Base-by-base conservation (phyloP, 2,329 filamentous ascomycete genomes). In the Talaromyces amestolkiae region DNA sequence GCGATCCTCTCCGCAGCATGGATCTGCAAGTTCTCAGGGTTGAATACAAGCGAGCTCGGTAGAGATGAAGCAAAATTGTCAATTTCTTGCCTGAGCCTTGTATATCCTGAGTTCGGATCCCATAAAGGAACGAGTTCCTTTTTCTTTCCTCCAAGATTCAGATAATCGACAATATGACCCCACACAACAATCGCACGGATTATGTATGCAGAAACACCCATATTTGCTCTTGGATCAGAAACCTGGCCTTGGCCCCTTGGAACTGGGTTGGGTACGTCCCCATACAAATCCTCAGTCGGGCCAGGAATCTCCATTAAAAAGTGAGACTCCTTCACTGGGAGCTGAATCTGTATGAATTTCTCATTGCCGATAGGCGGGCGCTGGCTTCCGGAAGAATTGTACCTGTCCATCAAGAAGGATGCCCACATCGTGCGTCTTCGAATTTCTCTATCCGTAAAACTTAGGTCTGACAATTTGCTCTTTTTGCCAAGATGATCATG, bases 401-500 rank as follows among this genome's bases (percentile, higher is more conserved):
- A 97, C 0, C 94, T 88, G 75, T 99, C 95, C 93, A 98, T 97
- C 65, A 97, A 78, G 73, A 97, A 97, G 75, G 94, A 98, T 13
- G 93, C 91, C 95, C 95, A 99, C 94, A 99, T 98, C 2, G 93
- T 95, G 65, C 95, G 87, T 70, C 95, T 84, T 67, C 95, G 86
- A 63, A 98, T 97, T 76, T 99, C 95, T 33, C 92, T 89, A 76
- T 98, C 95, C 17, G 93, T 92, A 70, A 95, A 95, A 74, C 92
- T 97, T 61, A 95, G 84, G 68, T 90, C 87, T 2, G 85, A 84
- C 13, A 85, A 82, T 43, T 81, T 81, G 19, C 72, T 75, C 47
- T 86, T 85, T n/a, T 84, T 82, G n/a, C 85, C 85, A 41, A 87
- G 79, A 0, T 91, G 91, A 70, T 96, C 92, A 72, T 91, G 87